Percentiles rank a stretch among this genome's conserved stretches.
These are phyloP conservation scores for Sarocladium oryzae DNA, from an alignment of 2,329 filamentous ascomycete genomes.

Conservation along the genomic window DNA sequence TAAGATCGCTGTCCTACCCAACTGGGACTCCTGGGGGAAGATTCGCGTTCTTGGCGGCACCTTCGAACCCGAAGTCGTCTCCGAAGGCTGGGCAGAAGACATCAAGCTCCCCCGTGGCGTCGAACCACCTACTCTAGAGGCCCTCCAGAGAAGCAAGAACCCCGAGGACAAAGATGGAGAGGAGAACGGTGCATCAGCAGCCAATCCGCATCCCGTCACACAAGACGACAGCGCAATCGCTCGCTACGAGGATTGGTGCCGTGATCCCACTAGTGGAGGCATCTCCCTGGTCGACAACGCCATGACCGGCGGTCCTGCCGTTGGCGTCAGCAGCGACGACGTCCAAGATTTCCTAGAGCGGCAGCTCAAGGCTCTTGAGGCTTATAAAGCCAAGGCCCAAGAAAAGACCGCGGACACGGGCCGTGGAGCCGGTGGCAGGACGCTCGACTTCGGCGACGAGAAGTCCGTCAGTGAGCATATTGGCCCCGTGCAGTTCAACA, in stretches of 20 bases:
- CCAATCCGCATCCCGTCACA: background rate
- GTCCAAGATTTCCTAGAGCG: slow-evolving; percentile 70
- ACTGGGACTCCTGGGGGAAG: slow-evolving; percentile 99
- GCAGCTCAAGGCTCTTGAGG: slow-evolving; percentile 72
- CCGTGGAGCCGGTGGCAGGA: slow-evolving; percentile 3
- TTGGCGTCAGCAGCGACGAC: slow-evolving; percentile 43
- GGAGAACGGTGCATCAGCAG: slow-evolving; percentile 13
- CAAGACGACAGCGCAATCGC: slow-evolving; percentile 49
- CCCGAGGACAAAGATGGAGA: slow-evolving; percentile 17
- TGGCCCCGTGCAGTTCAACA: slow-evolving; percentile 93
- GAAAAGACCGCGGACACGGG: slow-evolving; percentile 28
- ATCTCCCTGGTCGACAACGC: slow-evolving; percentile 33
- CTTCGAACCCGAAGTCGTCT: slow-evolving; percentile 85
- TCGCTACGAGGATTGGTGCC: slow-evolving; percentile 73
- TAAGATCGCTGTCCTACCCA: slow-evolving; percentile 88
- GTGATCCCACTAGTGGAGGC: slow-evolving; percentile 62
- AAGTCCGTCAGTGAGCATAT: slow-evolving; percentile 69
- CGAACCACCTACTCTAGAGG: slow-evolving; percentile 16
- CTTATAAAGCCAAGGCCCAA: slow-evolving; percentile 46
- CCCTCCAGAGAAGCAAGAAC: slow-evolving; percentile 17
- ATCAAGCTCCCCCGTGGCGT: slow-evolving; percentile 51
- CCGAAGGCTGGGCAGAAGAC: slow-evolving; percentile 78
- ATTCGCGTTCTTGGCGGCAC: slow-evolving; percentile 86
- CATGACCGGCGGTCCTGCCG: slow-evolving; percentile 28
- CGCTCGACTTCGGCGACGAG: slow-evolving; percentile 26